Evolutionary conservation across 176 grass and related monocot species (phyloP), one percentile per base, ranked within the genome.

Genomic region (Triticum aestivum): DNA sequence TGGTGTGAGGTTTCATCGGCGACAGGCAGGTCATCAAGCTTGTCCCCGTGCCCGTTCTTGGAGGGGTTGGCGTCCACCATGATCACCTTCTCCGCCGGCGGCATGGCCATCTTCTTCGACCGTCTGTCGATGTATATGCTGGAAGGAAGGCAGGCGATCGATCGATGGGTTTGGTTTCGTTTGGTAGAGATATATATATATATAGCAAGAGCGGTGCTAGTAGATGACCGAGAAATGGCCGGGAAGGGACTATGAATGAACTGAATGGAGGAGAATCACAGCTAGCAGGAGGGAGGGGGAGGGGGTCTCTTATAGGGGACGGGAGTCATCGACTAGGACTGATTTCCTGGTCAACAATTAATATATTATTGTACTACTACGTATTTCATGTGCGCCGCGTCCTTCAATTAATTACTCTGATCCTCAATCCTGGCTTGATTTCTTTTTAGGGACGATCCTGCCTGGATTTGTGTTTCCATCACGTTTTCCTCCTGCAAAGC

Each of bases 1-100:
- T 67, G 73, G 61, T 85, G 83, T 3, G 61, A 30, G 17, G 83
- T 85, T 6, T 17, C 70, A 13, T 64, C 70, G 56, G 9, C 42
- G 61, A 54, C 61, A 20, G 44, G 42, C 18, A 20, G 26, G 73
- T 75, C 44, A 1, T 75, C 26, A 4, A 18, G 14, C 24, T 75
- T 26, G 44, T 75, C 14, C 4, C 9, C 61, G 13, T 14, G 23
- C 23, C 23, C 62, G 0, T 12, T 32, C 62, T 81, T 49, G 26
- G 6, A 4, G 26, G 11, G 20, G 65, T 26, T 17, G 80, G 44
- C n/a, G 45, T 70, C 79, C 59, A 52, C 65, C 41, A n/a, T 20
- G 80, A 70, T 33, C 65, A 67, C 44, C 65, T 49, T 81, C 26
- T 68, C 79, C 24, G 38, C 15, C 61, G 59, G n/a, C 61, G 35